These are phyloP conservation scores for Raffaelea deltoideospora DNA, from an alignment of 2,329 filamentous ascomycete species.

Conservation along the genomic window DNA sequence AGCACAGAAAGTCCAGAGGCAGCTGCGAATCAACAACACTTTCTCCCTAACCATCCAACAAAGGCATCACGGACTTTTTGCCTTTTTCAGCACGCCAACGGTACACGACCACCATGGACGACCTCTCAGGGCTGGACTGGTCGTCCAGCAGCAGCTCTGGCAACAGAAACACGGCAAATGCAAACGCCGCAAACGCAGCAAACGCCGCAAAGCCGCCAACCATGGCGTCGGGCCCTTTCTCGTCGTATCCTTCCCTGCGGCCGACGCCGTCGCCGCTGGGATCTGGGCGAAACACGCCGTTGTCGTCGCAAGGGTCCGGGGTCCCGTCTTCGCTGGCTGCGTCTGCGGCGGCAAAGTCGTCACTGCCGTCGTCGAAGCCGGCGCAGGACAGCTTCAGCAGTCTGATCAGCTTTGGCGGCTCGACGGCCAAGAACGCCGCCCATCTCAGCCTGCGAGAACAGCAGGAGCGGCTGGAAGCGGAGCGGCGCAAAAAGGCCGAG, in stretches of 20 bases:
- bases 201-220: no score
- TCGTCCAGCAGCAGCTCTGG: constrained; percentile 23
- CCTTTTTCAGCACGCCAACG: not conserved
- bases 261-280: constrained; percentile 39
- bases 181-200: constrained; percentile 17
- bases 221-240: constrained; percentile 21
- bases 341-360: constrained; percentile 23
- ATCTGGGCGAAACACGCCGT: constrained; percentile 41
- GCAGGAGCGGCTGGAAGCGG: constrained; percentile 49
- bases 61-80: no score
- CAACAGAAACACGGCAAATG: constrained; percentile 8
- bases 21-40: no score
- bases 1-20: no score
- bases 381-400: constrained; percentile 64
- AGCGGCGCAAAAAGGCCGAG: constrained; percentile 58
- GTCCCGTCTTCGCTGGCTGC: no score
- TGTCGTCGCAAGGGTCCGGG: constrained; percentile 34
- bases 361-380: constrained; percentile 31
- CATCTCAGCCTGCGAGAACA: constrained; percentile 69
- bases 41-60: no score
- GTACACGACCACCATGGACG: constrained; percentile 32
- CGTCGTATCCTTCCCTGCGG: constrained; percentile 33
- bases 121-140: constrained; percentile 47
- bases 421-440: constrained; percentile 38
- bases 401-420: constrained; percentile 51